phyloP scores from a whole-genome alignment of 1,284 basidiomycete species.

The Kalmanozyma brasiliensis region DNA sequence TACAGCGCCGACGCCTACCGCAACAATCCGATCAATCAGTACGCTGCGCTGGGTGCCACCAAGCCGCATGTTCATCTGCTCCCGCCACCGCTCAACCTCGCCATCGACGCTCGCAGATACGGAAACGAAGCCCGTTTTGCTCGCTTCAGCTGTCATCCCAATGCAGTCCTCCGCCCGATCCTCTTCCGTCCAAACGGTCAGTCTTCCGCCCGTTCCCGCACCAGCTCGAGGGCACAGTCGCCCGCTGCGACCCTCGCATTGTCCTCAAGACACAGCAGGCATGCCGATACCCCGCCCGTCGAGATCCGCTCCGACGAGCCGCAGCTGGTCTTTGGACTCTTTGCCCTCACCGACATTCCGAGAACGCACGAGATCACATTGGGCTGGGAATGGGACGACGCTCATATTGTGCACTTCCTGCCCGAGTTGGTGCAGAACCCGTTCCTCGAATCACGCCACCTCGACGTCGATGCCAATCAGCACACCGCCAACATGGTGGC shows the following conservation, averaged over 20 bases:
- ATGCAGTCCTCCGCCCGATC: constrained; percentile 84
- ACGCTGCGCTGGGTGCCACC: constrained; percentile 71
- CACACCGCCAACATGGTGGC: constrained; percentile 50
- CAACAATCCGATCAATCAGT: constrained; percentile 72
- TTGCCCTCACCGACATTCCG: constrained; percentile 80
- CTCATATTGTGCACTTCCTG: constrained; percentile 83
- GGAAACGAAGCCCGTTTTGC: constrained; percentile 81
- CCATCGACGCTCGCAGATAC: constrained; percentile 83
- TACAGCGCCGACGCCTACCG: constrained; percentile 66
- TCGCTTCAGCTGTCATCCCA: constrained; percentile 86
- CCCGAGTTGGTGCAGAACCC: constrained; percentile 75
- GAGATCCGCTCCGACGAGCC: constrained; percentile 67
- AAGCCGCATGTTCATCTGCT: constrained; percentile 81
- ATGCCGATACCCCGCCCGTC: constrained; percentile 47
- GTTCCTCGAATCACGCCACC: constrained; percentile 26
- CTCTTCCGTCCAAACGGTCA: constrained; percentile 70
- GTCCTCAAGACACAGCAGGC: constrained; percentile 21
- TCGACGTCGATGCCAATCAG: constrained; percentile 31
- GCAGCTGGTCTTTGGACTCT: constrained; percentile 81
- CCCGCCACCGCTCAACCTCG: constrained; percentile 81
- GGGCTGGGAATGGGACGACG: constrained; percentile 97
- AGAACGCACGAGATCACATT: constrained; percentile 87
- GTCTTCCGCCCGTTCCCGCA: constrained; percentile 27
- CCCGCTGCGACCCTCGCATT: constrained; percentile 11
- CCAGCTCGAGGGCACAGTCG: constrained; percentile 36